Evolutionary conservation across 352 stramenopile species (phyloP), one percentile per base, ranked within the genome.

Genomic region (Paralagenidium karlingii): DNA sequence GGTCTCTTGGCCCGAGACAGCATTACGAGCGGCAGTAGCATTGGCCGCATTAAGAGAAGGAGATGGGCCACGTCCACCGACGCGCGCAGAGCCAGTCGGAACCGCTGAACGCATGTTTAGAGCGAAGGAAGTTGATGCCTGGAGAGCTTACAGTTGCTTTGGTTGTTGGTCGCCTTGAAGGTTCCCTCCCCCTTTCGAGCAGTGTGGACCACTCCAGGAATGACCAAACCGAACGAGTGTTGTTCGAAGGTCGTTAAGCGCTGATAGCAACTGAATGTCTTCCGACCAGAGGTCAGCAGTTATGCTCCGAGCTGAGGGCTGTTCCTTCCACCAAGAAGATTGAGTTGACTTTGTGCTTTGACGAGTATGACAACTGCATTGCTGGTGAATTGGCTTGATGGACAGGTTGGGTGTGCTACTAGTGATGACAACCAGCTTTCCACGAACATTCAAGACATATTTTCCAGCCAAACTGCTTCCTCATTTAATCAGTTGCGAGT

Each of bases 1-100:
- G 29, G 73, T 86, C 45, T 90, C 77, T 31, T 73, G n/a, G n/a
- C n/a, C 63, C 24, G 54, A 52, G 3, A 39, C 18, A 15, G 46
- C 24, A 10, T 45, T 31, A 5, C 40, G n/a, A 5, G 40, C 20
- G 13, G 41, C 16, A 8, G 25, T 21, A 15, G 18, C 22, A 6
- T 22, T 22, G 11, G 31, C 31, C 11, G 13, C 12, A 1, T 15
- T 3, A 10, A 15, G 19, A 10, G 31, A 18, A 22, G 31, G 15
- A 1, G 31, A 15, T 4, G 13, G 15, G 1, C 31, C 31, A 3
- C 15, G 31, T 19, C 22, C 31, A 22, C 31, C 31, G 13, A 20
- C 31, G 19, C 11, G 19, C 31, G 5, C 22, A 15, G 22, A 36
- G 15, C 31, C 31, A 36, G 31, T 36, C 15, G 15, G 30, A n/a